Evolutionary conservation across 768 basidiomycete species (phyloP).

Genomic region (Vishniacozyma victoriae): DNA sequence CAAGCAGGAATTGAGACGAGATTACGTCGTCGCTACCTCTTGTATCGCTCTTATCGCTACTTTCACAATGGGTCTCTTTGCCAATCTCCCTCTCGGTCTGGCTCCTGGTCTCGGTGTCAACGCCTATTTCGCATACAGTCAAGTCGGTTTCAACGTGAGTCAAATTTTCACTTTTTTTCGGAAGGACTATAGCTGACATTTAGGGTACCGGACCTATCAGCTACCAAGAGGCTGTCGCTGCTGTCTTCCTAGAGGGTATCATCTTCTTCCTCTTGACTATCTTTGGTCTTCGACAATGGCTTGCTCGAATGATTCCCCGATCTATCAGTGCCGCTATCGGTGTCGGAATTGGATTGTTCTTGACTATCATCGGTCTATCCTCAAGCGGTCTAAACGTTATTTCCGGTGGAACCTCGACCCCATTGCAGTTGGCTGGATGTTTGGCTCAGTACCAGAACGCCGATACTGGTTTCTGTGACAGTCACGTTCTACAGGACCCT

Average conservation of each 20-base stretch:
- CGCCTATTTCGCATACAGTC: conserved; percentile 75
- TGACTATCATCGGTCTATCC: conserved; percentile 75
- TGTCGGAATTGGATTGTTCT: conserved; percentile 79
- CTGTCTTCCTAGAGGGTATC: conserved; percentile 86
- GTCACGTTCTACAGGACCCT: conserved; percentile 63
- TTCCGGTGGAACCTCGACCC: conserved; percentile 63
- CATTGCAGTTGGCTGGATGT: conserved; percentile 75
- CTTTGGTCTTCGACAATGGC: conserved; percentile 81
- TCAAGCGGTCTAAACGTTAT: conserved; percentile 66
- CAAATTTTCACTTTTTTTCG: conserved; percentile 49
- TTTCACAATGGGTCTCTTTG: conserved; percentile 74
- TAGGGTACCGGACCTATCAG: conserved; percentile 64
- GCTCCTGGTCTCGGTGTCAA: conserved; percentile 69
- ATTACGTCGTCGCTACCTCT: conserved; percentile 77
- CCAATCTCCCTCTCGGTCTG: conserved; percentile 80
- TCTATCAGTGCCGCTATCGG: conserved; percentile 79
- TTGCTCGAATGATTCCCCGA: conserved; percentile 79
- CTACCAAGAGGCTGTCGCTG: conserved; percentile 73
- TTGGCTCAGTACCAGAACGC: conserved; percentile 49
- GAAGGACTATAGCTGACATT: conserved; percentile 72
- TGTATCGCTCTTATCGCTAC: conserved; percentile 68
- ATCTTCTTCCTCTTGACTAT: conserved; percentile 73
- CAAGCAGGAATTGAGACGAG: conserved; percentile 54
- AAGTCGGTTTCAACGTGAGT: conserved; percentile 66
- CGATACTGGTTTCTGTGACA: conserved; percentile 51